Evolutionary conservation across 148 eudicot genomes (phyloP), one percentile per base, ranked within the genome.

Genomic region (Spergularia marina): DNA sequence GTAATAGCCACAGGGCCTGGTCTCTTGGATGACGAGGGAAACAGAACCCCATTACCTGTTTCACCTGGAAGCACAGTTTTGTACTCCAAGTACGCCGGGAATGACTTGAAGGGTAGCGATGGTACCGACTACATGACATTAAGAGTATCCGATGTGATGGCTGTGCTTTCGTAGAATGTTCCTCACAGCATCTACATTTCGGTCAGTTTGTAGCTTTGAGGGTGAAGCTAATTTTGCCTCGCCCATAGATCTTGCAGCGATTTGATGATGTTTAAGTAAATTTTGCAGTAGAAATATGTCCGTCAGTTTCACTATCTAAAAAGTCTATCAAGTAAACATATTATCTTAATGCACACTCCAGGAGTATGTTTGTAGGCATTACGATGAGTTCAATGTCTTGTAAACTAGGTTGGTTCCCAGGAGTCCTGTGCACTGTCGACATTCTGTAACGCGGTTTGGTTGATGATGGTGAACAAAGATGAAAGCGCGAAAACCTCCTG

Each of bases 1-100:
- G 89, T 93, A 69, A 74, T 91, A 77, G 98, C 96, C 34, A 86
- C 84, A 8, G 98, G 98, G 16, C 91, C 96, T 69, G 96, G 98
- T 65, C 76, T 73, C 71, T 82, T 89, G 51, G 90, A 91, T 21
- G 92, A 89, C 65, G 91, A 93, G 68, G 98, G 98, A 34, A 85
- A 85, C 34, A 85, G 94, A 69, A 84, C 74, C 10, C 82, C 93
- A 4, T 65, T 91, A 7, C 79, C 96, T 10, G 82, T 93, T 57
- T 81, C 88, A 34, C 68, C 89, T 6, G 98, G 98, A 61, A 80
- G 81, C 82, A 86, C 92, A 6, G 94, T 93, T 30, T 59, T 93
- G 79, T 93, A 86, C 78, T 91, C 98, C 56, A 93, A 91, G 75
- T 93, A 87, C 69, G 91, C 92, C 0, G 96, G 92, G 57, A 91